Conservation (phyloP, 2,329 filamentous ascomycete genomes). For the Talaromyces sp. region DNA sequence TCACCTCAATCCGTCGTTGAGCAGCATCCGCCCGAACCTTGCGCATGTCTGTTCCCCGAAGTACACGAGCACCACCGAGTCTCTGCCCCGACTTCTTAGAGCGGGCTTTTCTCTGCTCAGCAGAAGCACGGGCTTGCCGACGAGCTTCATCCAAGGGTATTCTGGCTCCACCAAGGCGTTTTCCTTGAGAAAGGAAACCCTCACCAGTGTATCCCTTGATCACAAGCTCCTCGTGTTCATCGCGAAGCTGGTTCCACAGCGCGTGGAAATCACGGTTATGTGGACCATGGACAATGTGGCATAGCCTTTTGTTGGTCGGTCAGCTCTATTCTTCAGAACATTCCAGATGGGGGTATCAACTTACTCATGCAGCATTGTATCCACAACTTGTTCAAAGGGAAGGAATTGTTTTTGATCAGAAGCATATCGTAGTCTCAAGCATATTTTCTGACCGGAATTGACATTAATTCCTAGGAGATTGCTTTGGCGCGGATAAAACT, state of each 20-base stretch:
- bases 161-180: constrained; percentile 67
- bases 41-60: constrained; percentile 69
- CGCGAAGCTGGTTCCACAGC: constrained; percentile 85
- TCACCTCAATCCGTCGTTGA: constrained; percentile 66
- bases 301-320: constrained; percentile 54
- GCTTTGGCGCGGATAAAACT: constrained; percentile 78
- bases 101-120: constrained; percentile 67
- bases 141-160: constrained; percentile 74
- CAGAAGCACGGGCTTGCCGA: constrained; percentile 71
- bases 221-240: constrained; percentile 76
- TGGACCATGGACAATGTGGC: constrained; percentile 82
- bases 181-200: constrained; percentile 77
- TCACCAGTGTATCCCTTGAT: constrained; percentile 89
- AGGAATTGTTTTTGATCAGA: constrained; percentile 76
- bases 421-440: constrained; percentile 77
- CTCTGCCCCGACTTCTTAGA: constrained; percentile 68
- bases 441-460: constrained; percentile 76
- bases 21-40: constrained; percentile 72
- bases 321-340: not conserved
- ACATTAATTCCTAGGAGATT: constrained; percentile 82
- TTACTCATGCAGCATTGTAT: constrained; percentile 89
- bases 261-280: constrained; percentile 83
- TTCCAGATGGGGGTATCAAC: constrained; percentile 23
- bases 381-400: constrained; percentile 75
- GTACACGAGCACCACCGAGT: constrained; percentile 65